Evolutionary conservation across 768 basidiomycete genomes (phyloP), one percentile per base, ranked within the genome.

Genomic region (Porphyrellus cyaneotinctus): DNA sequence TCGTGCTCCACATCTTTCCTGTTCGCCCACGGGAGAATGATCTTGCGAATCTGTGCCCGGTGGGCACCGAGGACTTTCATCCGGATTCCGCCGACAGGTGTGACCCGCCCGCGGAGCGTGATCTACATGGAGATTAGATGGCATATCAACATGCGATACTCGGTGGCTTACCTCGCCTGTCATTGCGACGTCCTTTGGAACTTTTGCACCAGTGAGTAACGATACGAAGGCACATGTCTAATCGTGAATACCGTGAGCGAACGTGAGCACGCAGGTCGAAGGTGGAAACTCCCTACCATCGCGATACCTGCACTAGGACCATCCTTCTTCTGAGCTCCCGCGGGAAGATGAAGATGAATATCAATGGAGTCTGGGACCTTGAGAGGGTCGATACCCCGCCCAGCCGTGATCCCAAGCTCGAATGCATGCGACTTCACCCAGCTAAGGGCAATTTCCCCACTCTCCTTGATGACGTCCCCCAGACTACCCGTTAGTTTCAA

Each of bases 401-500:
- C 74, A 51, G 81, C 80, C 11, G 90, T 91, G 65, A 92, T 82
- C 37, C 86, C 81, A 54, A 92, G 67, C 38, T 87, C 85, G 67
- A 87, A 91, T 8, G 90, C 85, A 60, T 92, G 82, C 17, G 81
- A 81, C 74, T 90, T 91, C 17, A 95, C 91, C 92, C 94, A 97
- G 65, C 89, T 93, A 61, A 97, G 72, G 2, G 91, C 91, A 41
- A 97, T 75, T 64, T 91, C 89, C 9, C 85, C 92, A 55, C 88
- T 91, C 74, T 97, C 94, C 67, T 88, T 88, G 72, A 97, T 93
- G 17, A 94, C 91, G 47, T 92, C 91, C 5, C 93, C 93, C 38
- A 95, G 69, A 60, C 84, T 85, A 6, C 93, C 93, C 0, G 92
- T 95, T 56, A 91, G 68, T 62, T 84, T 86, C 57, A 95, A 69